Conservation (phyloP, 164 flowering plant species). For the Annona squamosa region DNA sequence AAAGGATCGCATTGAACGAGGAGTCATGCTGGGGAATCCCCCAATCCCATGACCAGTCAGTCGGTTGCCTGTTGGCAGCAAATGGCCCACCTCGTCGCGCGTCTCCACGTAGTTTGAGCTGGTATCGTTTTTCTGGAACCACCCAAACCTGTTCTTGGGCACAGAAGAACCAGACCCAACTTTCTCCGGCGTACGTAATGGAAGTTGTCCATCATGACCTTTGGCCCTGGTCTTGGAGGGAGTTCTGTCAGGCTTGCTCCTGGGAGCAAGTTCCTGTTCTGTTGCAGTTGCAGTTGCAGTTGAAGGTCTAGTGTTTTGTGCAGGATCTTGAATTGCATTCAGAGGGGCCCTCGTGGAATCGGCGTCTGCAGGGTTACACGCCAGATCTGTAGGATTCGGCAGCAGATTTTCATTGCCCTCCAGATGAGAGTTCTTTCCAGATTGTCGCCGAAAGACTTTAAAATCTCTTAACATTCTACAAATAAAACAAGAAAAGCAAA, state of each 20-base stretch:
- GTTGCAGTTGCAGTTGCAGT: background rate
- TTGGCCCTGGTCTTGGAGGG: constrained; percentile 52
- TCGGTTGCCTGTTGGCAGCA: constrained; percentile 15
- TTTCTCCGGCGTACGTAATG: constrained; percentile 73
- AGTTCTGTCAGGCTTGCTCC: constrained; percentile 52
- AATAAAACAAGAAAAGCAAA: background rate
- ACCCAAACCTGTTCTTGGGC: constrained; percentile 50
- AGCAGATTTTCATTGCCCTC: constrained; percentile 83
- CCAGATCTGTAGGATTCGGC: constrained; percentile 28
- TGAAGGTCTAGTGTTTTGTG: constrained; percentile 24
- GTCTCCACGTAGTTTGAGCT: constrained; percentile 13
- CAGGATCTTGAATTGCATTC: constrained; percentile 52
- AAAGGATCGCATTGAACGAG: constrained; percentile 35
- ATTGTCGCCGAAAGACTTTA: constrained; percentile 50
- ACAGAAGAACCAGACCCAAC: constrained; percentile 25
- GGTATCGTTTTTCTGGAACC: constrained; percentile 52
- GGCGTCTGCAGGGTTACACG: constrained; percentile 9
- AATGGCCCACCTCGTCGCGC: constrained; percentile 28
- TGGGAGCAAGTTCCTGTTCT: constrained; percentile 35
- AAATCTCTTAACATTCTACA: constrained; percentile 78
- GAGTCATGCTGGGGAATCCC: constrained; percentile 41
- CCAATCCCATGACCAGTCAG: constrained; percentile 25
- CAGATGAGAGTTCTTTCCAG: constrained; percentile 30
- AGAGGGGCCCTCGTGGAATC: constrained; percentile 55
- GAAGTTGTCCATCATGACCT: constrained; percentile 27